Evolutionary conservation across 345 rosid genomes (phyloP), one percentile per base, ranked within the genome.

Genomic region (Eucalyptus leucophloia): DNA sequence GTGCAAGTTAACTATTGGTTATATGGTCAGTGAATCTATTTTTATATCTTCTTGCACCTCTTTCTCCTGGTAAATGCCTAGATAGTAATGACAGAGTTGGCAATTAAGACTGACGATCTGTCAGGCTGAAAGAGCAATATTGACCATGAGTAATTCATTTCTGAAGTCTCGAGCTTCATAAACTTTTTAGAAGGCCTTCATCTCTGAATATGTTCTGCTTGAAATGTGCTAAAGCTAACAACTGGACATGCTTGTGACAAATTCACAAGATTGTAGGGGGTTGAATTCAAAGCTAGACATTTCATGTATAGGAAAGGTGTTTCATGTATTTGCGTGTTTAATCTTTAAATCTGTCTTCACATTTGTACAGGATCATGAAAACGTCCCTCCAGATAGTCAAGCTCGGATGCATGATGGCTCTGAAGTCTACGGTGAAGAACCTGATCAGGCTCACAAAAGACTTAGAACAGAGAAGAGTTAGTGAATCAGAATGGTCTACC

Each of bases 391-490:
- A 40, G 85, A 40, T 23, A 40, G 85, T 77, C 47, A 40, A 77
- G 90, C 45, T 53, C 91, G 87, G 82, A 88, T 81, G 49, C 93
- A 92, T 89, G 92, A 91, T 92, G 93, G 91, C 92, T 90, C 51
- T 45, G 88, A 88, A 77, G 87, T 90, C 92, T 86, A 42, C 82
- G 77, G 30, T 13, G 94, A 91, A 89, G 93, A 93, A 87, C 90
- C 90, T 58, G 92, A 93, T 89, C 93, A 88, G 77, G 92, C 89
- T 86, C 90, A 81, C 86, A 95, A 95, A 94, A 94, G 94, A 90
- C 94, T 40, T 28, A 90, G 94, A 88, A 92, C 91, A 88, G 93
- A 91, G 86, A 91, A 87, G 85, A 77, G 89, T 90, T 94, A 90
- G 90, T 87, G 82, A 85, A n/a, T 87, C 54, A 77, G 85, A 44